phyloP scores from a whole-genome alignment of 345 rosid species.

The Zanthoxylum bungeanum region DNA sequence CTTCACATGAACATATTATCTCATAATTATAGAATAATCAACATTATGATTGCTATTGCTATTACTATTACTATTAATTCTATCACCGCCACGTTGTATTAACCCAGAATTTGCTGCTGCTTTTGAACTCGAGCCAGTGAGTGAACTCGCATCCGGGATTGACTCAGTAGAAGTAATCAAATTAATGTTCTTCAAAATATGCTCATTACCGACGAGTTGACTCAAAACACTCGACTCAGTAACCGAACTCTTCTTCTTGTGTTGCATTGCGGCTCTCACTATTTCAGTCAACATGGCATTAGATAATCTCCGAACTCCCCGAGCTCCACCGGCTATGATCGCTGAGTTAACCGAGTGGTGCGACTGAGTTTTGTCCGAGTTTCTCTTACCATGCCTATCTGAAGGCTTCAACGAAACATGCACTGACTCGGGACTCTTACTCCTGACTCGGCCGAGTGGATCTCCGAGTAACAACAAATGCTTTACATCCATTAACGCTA shows the following conservation, averaged over 20 bases:
- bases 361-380: conserved; percentile 38
- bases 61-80: conserved; percentile 17
- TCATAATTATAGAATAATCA: conserved; percentile 38
- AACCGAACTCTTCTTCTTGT: conserved; percentile 45
- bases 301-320: conserved; percentile 66
- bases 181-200: conserved; percentile 43
- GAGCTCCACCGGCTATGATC: conserved; percentile 68
- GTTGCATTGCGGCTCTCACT: conserved; percentile 63
- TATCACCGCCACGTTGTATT: conserved; percentile 30
- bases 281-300: conserved; percentile 65
- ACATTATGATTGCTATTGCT: conserved; percentile 24
- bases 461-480: conserved; percentile 53
- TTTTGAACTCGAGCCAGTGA: conserved; percentile 27
- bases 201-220: conserved; percentile 57
- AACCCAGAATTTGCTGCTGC: conserved; percentile 25
- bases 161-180: conserved; percentile 44
- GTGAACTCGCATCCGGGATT: conserved; percentile 47
- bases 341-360: conserved; percentile 39
- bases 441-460: conserved; percentile 65
- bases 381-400: conserved; percentile 29
- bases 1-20: conserved; percentile 58
- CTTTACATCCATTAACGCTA: conserved; percentile 58
- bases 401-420: conserved; percentile 24
- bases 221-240: conserved; percentile 60
- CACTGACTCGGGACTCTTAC: conserved; percentile 63